A percentile compares a stretch with the other conserved stretches of the same genome.
phyloP scores from a whole-genome alignment of 75 land plant species.

The Sequoiadendron giganteum region DNA sequence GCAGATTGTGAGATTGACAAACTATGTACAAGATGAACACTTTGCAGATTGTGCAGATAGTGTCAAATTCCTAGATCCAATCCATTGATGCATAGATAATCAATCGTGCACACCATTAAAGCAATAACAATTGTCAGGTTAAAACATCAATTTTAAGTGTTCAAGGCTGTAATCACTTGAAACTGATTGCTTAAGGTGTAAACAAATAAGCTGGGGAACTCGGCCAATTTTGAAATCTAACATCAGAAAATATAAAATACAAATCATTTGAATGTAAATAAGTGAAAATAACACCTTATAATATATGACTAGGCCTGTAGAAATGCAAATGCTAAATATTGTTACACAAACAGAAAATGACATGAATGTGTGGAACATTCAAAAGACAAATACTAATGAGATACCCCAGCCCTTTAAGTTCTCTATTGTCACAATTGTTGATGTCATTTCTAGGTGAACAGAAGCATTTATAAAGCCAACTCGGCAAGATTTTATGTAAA shows the following conservation, averaged over 20 bases:
- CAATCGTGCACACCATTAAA: neutral
- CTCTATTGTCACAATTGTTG: neutral
- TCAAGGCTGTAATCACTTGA: neutral
- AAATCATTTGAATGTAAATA: neutral
- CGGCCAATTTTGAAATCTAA: neutral
- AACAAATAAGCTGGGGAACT: neutral
- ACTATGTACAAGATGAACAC: neutral
- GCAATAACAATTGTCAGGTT: neutral
- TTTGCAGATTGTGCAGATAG: neutral
- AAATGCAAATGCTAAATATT: neutral
- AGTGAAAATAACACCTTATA: neutral
- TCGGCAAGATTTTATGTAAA: neutral
- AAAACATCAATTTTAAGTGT: neutral
- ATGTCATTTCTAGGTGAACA: neutral
- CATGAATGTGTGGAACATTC: neutral
- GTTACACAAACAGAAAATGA: neutral
- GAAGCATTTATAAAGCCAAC: neutral
- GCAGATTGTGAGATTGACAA: neutral
- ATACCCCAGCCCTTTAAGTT: neutral
- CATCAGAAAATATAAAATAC: neutral
- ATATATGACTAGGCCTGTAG: neutral
- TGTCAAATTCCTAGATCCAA: neutral
- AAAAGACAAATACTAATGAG: neutral
- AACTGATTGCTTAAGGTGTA: neutral
- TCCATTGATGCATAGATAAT: neutral